Conservation (phyloP, 2,329 filamentous ascomycete species). For the Onygenales sp. region DNA sequence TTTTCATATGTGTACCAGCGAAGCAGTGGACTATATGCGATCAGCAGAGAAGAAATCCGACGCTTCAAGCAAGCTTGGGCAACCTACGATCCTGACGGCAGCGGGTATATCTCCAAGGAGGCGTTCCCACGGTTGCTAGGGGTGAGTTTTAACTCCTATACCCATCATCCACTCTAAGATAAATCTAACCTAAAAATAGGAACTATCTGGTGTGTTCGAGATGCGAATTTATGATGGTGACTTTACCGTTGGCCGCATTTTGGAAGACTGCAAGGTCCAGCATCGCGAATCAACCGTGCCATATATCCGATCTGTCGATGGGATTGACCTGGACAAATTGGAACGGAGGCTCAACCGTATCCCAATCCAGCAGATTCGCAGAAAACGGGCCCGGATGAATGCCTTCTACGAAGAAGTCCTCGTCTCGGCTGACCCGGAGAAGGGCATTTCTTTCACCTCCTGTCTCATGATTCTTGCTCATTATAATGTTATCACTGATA, state of each 20-base stretch:
- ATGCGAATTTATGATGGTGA: constrained; percentile 94
- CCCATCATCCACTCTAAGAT: background rate
- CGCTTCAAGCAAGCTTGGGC: constrained; percentile 99
- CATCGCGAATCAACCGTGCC: constrained; percentile 36
- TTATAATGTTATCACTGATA: constrained; percentile 98
- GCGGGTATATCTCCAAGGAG: constrained; percentile 83
- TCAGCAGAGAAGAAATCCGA: constrained; percentile 87
- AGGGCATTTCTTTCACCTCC: constrained; percentile 82
- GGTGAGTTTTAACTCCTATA: constrained; percentile 33
- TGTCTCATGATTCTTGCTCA: constrained; percentile 94
- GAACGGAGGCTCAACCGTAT: constrained; percentile 64
- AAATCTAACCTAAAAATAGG: constrained; percentile 27
- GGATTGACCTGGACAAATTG: constrained; percentile 65
- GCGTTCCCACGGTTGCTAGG: constrained; percentile 80
- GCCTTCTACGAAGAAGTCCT: constrained; percentile 96
- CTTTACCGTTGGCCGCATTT: constrained; percentile 73
- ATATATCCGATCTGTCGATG: constrained; percentile 35
- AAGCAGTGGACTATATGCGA: constrained; percentile 80
- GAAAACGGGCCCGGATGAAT: constrained; percentile 71
- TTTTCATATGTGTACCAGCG: constrained; percentile 99
- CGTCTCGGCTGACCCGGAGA: constrained; percentile 80
- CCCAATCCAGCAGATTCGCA: constrained; percentile 64
- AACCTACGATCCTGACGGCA: constrained; percentile 83
- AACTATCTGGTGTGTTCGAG: constrained; percentile 89
- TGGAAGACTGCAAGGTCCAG: constrained; percentile 69